Evolutionary conservation across 1,139 yeast species (phyloP), one percentile per base, ranked within the genome.

Genomic region (Candida glucosophila): DNA sequence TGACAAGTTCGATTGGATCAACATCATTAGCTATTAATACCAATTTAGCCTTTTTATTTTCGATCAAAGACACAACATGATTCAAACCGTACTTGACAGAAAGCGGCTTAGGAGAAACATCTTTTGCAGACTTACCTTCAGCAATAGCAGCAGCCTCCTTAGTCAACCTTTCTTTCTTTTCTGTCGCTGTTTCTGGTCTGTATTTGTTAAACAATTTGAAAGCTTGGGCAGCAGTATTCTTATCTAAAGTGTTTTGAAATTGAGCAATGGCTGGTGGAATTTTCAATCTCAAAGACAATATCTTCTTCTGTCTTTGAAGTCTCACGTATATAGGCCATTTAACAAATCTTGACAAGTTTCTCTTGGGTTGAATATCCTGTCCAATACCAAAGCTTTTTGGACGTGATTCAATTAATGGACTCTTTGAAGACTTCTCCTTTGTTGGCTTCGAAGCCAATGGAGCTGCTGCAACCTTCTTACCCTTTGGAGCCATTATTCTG

Each of bases 291-390:
- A 82, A 60, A 52, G 76, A 68, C 62, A 83, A 72, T 55, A 83
- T 78, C 76, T 83, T 83, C 79, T 77, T 82, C 69, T 83, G 95
- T 73, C 95, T 81, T 71, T 83, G 94, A 22, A 33, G 71, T 72
- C 93, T 82, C 49, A 85, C 88, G 64, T 85, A 83, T 67, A 79
- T 88, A 60, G 97, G 97, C 96, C 97, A 88, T 69, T 81, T 88
- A 57, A 88, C 96, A 62, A 81, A 86, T 68, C 96, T 83, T 42
- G 92, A 69, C 56, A 88, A 77, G 82, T 88, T 81, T 71, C 92
- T 79, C 75, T 79, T 83, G 70, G 95, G 95, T 67, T 88, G 96
- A 47, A 86, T 55, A 44, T 77, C 68, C 73, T 85, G 96, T 55
- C 98, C 98, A 53, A 90, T 79, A 68, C 97, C 97, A 55, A 80